phyloP scores from a whole-genome alignment of 129 eudicot species.

The Pulicaria dysenterica region DNA sequence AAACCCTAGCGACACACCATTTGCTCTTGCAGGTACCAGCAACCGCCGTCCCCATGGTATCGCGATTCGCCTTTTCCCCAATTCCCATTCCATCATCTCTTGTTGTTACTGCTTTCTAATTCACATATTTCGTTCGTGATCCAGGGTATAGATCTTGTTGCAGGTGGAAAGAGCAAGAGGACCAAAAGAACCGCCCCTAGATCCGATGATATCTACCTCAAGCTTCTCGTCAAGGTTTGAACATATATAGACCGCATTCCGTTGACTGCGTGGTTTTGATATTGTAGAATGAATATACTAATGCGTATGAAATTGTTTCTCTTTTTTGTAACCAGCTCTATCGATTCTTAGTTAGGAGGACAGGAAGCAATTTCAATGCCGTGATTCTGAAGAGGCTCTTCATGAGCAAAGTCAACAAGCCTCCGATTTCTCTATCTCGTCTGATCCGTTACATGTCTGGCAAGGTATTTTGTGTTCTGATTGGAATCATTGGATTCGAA shows the following conservation, averaged over 20 bases:
- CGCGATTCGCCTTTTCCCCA: neutral
- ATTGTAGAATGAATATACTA: neutral
- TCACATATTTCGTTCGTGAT: neutral
- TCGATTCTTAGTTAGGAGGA: conserved; percentile 81
- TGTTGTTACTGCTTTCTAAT: neutral
- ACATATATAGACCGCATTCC: neutral
- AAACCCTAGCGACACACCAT: conserved; percentile 31
- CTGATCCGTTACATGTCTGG: conserved; percentile 64
- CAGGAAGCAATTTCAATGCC: conserved; percentile 79
- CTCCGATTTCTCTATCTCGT: conserved; percentile 81
- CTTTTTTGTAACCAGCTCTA: conserved; percentile 46
- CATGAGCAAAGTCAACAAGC: conserved; percentile 84
- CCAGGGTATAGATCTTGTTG: conserved; percentile 86
- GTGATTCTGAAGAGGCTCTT: conserved; percentile 85
- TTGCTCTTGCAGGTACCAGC: conserved; percentile 32
- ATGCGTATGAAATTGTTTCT: neutral
- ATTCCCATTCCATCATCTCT: neutral
- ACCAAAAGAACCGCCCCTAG: conserved; percentile 83
- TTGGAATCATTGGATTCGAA: too few species aligned
- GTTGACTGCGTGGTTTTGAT: neutral
- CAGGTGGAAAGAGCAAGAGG: conserved; percentile 89
- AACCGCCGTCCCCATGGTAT: conserved; percentile 36
- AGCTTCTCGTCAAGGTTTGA: conserved; percentile 71
- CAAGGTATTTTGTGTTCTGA: conserved; percentile 50
- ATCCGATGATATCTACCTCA: conserved; percentile 83